Percentiles rank a stretch among this genome's conserved stretches.
phyloP scores from a whole-genome alignment of 2,329 filamentous ascomycete genomes.

The Orbilia quercus region DNA sequence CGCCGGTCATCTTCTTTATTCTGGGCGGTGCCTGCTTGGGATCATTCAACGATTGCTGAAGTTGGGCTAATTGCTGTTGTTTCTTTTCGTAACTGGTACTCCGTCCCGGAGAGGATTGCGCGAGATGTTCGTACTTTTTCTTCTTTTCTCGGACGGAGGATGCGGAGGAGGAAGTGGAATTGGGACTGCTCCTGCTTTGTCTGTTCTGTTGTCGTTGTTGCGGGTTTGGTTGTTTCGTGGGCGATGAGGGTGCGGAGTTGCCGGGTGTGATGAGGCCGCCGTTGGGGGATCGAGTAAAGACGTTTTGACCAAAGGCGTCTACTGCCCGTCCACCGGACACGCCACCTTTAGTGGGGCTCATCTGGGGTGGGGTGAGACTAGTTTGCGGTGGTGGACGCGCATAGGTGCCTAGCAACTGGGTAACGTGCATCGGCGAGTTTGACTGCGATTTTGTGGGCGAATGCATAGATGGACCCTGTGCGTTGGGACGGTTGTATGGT shows the following conservation, averaged over 20 bases:
- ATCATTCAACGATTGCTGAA: conserved; percentile 1
- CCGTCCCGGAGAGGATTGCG: conserved; percentile 41
- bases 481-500: conserved; percentile 24
- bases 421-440: neutral
- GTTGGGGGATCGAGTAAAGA: conserved; percentile 2
- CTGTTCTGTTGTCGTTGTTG: neutral
- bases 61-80: conserved; percentile 33
- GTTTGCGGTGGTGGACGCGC: conserved; percentile 48
- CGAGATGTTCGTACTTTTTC: conserved; percentile 45
- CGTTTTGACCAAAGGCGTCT: conserved; percentile 20
- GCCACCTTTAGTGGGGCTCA: conserved; percentile 29
- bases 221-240: conserved; percentile 16
- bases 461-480: neutral
- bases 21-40: neutral
- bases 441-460: conserved; percentile 4
- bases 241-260: conserved; percentile 33
- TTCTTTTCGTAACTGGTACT: conserved; percentile 50
- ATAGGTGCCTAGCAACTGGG: conserved; percentile 28
- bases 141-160: conserved; percentile 30
- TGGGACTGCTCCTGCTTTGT: conserved; percentile 1
- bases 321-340: conserved; percentile 24
- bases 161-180: neutral
- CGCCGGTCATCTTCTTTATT: conserved; percentile 36
- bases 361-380: conserved; percentile 42
- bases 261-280: conserved; percentile 29